These are phyloP conservation scores for Eimeria tenella DNA, from an alignment of 169 alveolate genomes.

Conservation along the genomic window DNA sequence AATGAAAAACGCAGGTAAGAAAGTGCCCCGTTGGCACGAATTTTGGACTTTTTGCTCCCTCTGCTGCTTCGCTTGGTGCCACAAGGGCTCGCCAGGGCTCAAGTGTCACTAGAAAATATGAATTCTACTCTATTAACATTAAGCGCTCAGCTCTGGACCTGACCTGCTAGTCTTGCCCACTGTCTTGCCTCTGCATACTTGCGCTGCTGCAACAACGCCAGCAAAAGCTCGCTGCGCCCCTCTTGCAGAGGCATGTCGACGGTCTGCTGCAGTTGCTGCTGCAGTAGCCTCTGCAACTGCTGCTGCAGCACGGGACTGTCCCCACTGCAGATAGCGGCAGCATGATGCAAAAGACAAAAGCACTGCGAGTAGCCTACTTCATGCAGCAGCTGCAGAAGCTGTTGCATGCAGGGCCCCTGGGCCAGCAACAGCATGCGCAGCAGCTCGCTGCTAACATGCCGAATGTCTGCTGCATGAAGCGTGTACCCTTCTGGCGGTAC, in stretches of 20 bases:
- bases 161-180: slow-evolving; percentile 51
- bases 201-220: slow-evolving; percentile 61
- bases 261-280: slow-evolving; percentile 59
- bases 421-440: slow-evolving; percentile 46
- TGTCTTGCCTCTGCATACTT: slow-evolving; percentile 15
- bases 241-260: slow-evolving; percentile 47
- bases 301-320: slow-evolving; percentile 52
- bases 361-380: slow-evolving; percentile 5
- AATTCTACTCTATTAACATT: not conserved
- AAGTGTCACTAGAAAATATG: no score
- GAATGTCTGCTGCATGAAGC: slow-evolving; percentile 39
- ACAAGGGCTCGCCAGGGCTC: not conserved
- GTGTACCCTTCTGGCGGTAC: not conserved
- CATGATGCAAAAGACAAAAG: slow-evolving; percentile 43
- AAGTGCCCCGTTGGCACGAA: no score
- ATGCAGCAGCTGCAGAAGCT: slow-evolving; percentile 53
- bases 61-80: not conserved
- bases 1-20: not conserved
- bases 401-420: slow-evolving; percentile 33
- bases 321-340: slow-evolving; percentile 10
- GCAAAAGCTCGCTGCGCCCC: slow-evolving; percentile 10
- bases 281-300: slow-evolving; percentile 61
- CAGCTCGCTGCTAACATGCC: slow-evolving; percentile 66
- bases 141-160: not conserved
- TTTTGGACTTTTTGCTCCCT: not conserved